Evolutionary conservation across 208 protist genomes (phyloP).

Genomic region (Trypanosoma cruzi): DNA sequence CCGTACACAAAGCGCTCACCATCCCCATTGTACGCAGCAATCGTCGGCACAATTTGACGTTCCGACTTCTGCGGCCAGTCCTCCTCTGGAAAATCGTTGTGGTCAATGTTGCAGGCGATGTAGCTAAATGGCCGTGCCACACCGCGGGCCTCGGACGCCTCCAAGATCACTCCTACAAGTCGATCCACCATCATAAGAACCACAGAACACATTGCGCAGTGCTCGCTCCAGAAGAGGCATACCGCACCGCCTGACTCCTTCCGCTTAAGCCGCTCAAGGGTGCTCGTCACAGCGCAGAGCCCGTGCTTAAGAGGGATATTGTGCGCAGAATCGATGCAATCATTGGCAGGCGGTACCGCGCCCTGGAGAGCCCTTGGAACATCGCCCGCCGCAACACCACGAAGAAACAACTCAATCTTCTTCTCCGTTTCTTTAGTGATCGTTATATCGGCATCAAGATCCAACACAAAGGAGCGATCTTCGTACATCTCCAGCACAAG

Average conservation of each 20-base stretch:
- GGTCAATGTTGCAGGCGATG: conserved; percentile 64
- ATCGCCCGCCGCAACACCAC: conserved; percentile 26
- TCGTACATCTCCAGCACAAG: conserved; percentile 15
- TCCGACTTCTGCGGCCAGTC: conserved; percentile 48
- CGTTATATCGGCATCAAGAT: neutral
- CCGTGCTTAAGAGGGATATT: conserved; percentile 36
- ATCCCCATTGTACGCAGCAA: conserved; percentile 37
- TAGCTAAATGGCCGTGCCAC: conserved; percentile 32
- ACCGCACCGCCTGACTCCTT: conserved; percentile 33
- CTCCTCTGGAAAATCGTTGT: conserved; percentile 49
- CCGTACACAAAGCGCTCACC: conserved; percentile 25
- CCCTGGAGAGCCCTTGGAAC: conserved; percentile 46
- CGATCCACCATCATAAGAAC: conserved; percentile 54
- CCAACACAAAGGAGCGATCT: conserved; percentile 16
- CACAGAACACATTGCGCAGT: conserved; percentile 55
- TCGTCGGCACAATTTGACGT: conserved; percentile 43
- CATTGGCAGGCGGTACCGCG: conserved; percentile 25
- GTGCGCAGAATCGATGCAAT: conserved; percentile 36
- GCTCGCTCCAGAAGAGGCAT: conserved; percentile 65
- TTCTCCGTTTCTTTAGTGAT: neutral
- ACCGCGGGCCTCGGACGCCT: conserved; percentile 24
- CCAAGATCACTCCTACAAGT: conserved; percentile 37
- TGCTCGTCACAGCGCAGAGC: conserved; percentile 38
- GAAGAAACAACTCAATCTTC: conserved; percentile 30
- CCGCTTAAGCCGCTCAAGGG: conserved; percentile 28